Evolutionary conservation across 2,329 filamentous ascomycete species (phyloP).

Genomic region (Lachnellula cervina): DNA sequence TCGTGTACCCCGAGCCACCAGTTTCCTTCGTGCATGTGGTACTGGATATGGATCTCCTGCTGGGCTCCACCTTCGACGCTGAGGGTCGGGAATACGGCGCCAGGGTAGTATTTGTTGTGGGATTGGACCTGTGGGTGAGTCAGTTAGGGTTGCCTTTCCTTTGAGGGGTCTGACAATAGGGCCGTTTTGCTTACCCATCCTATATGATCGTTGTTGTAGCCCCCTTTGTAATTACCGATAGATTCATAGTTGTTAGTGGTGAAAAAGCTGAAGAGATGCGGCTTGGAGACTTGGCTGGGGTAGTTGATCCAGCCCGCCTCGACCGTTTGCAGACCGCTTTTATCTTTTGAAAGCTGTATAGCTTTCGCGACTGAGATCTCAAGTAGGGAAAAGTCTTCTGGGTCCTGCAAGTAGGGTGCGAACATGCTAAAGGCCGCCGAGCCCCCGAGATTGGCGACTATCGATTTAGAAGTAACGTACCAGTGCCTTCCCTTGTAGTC

Average conservation of each 20-base stretch:
- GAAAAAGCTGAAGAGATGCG: constrained; percentile 15
- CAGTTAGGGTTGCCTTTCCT: no score
- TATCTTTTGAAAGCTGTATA: no score
- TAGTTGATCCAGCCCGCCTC: constrained; percentile 19
- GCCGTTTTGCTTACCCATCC: constrained; percentile 5
- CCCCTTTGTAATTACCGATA: constrained; percentile 7
- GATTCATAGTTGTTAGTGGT: constrained; percentile 10
- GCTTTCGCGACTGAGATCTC: constrained; percentile 13
- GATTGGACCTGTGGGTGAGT: constrained; percentile 3
- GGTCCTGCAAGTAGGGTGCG: constrained; percentile 6
- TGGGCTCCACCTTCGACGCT: constrained; percentile 6
- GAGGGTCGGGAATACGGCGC: constrained; percentile 7
- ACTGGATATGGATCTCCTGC: constrained; percentile 12
- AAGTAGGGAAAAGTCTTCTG: constrained; percentile 13
- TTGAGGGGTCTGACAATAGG: no score
- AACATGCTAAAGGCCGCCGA: constrained; percentile 13
- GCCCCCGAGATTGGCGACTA: constrained; percentile 8
- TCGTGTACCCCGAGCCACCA: constrained; percentile 14
- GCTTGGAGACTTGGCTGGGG: constrained; percentile 3
- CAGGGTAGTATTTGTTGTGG: constrained; percentile 8
- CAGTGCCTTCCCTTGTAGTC: constrained; percentile 8
- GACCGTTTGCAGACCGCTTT: constrained; percentile 5
- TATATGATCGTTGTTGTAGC: constrained; percentile 11
- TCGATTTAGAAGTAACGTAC: constrained; percentile 10
- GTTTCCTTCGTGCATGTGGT: constrained; percentile 7